Conservation (phyloP, 2,329 filamentous ascomycete genomes). For the Reticulascus tulasneorum region DNA sequence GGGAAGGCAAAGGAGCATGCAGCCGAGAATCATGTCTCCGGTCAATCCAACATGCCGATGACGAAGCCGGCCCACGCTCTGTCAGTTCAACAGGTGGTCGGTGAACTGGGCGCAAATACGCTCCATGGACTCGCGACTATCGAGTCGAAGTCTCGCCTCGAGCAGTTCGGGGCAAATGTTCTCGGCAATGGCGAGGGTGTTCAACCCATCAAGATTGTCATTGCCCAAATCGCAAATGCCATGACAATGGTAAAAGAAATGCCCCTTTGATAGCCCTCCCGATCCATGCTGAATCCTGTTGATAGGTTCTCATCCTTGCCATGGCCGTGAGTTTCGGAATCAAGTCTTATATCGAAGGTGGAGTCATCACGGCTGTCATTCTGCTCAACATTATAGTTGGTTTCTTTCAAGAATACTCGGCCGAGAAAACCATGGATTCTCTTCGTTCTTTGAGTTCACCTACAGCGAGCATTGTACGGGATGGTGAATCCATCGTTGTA, state of each 20-base stretch:
- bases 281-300: too few species aligned
- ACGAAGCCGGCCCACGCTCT: constrained; percentile 56
- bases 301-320: constrained; percentile 42
- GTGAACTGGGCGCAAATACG: constrained; percentile 48
- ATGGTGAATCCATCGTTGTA: constrained; percentile 45
- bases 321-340: constrained; percentile 52
- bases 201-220: constrained; percentile 52
- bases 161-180: constrained; percentile 56
- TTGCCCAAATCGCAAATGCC: constrained; percentile 60
- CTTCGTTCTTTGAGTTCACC: constrained; percentile 46
- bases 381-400: constrained; percentile 49
- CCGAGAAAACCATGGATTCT: constrained; percentile 54
- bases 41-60: constrained; percentile 37
- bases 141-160: constrained; percentile 48
- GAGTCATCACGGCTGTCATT: constrained; percentile 49
- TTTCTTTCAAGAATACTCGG: constrained; percentile 51
- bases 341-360: constrained; percentile 51
- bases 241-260: constrained; percentile 67
- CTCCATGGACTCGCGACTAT: constrained; percentile 50
- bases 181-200: constrained; percentile 54
- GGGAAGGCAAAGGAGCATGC: too few species aligned
- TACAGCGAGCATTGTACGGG: constrained; percentile 45
- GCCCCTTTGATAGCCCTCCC: too few species aligned
- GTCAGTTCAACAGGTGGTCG: constrained; percentile 39
- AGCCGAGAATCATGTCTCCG: constrained; percentile 30